A percentile compares a stretch with the other conserved stretches of the same genome.
phyloP scores from a whole-genome alignment of 345 rosid genomes.

The Citrus trifoliata region DNA sequence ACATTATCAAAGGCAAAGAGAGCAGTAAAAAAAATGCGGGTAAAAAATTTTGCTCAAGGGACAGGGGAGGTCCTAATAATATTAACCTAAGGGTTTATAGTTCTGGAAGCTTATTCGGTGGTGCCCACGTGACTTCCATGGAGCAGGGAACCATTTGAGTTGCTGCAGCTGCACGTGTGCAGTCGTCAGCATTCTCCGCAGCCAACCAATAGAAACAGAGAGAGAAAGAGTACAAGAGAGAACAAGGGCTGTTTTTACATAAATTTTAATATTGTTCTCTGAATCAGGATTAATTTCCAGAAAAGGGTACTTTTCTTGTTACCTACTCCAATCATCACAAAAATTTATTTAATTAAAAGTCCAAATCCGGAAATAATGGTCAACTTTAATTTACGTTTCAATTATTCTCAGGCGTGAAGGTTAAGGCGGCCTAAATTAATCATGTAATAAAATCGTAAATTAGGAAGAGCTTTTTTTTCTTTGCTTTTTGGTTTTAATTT shows the following conservation, averaged over 20 bases:
- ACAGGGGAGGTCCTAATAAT: conserved; percentile 2
- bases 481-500: neutral
- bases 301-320: neutral
- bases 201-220: neutral
- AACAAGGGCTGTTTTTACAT: neutral
- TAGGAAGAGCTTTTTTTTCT: no score
- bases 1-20: neutral
- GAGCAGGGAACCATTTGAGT: conserved; percentile 14
- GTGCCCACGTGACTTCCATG: conserved; percentile 17
- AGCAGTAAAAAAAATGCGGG: neutral
- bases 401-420: neutral
- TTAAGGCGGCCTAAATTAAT: neutral
- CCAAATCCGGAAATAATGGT: neutral
- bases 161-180: conserved; percentile 19
- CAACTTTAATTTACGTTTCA: neutral
- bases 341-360: neutral
- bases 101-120: conserved; percentile 10
- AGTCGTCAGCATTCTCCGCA: conserved; percentile 21
- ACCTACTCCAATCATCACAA: neutral
- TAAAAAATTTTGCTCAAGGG: neutral
- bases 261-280: neutral
- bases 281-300: no score
- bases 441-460: neutral
- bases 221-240: neutral
- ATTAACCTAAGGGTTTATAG: conserved; percentile 15